These are phyloP conservation scores for Prasinococcaceae sp. DNA, from an alignment of 139 green algal species.

Conservation along the genomic window DNA sequence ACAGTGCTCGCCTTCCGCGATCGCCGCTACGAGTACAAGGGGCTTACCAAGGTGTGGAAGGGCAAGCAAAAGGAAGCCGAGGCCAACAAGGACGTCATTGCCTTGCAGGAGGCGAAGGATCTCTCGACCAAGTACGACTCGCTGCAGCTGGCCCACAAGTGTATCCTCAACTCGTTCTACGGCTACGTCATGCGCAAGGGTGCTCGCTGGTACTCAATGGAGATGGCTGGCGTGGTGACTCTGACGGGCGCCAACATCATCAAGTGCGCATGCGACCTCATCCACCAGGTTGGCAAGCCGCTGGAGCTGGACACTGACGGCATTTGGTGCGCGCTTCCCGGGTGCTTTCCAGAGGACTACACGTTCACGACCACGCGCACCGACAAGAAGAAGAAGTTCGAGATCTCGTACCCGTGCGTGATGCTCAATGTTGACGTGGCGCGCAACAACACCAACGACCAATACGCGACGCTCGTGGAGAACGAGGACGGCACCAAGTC, in stretches of 20 bases:
- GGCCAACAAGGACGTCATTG: constrained; percentile 32
- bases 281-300: constrained; percentile 61
- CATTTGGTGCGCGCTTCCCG: constrained; percentile 89
- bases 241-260: constrained; percentile 95
- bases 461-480: constrained; percentile 51
- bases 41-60: constrained; percentile 76
- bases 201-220: constrained; percentile 95
- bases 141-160: constrained; percentile 96
- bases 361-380: constrained; percentile 32
- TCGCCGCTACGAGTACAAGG: constrained; percentile 97
- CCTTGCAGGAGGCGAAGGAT: constrained; percentile 24
- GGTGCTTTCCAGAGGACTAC: constrained; percentile 89
- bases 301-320: constrained; percentile 97
- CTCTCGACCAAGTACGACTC: constrained; percentile 16
- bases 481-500: not conserved
- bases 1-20: constrained; percentile 88
- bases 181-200: constrained; percentile 53
- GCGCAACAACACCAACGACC: constrained; percentile 87
- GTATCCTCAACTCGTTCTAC: constrained; percentile 98
- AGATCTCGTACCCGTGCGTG: constrained; percentile 82
- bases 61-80: constrained; percentile 73
- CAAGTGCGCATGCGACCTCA: constrained; percentile 53
- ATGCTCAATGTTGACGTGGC: constrained; percentile 96
- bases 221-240: constrained; percentile 97
- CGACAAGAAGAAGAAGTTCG: constrained; percentile 49